Evolutionary conservation across 2,329 filamentous ascomycete species (phyloP).

Genomic region (Fusarium subtropicale): DNA sequence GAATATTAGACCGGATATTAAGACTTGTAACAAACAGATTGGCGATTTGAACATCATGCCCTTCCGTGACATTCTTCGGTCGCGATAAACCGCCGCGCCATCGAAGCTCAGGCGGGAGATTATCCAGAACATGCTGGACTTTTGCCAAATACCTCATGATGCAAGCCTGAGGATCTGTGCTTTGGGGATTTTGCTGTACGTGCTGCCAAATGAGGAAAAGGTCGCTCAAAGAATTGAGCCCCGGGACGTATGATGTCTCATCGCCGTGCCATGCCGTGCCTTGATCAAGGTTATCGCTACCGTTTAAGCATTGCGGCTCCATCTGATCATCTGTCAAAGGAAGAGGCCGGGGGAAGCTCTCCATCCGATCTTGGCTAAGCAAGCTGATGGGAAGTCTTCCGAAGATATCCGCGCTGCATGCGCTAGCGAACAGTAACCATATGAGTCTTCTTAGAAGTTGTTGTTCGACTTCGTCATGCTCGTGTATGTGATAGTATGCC

Average conservation of each 20-base stretch:
- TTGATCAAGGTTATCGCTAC: constrained; percentile 15
- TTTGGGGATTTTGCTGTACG: constrained; percentile 34
- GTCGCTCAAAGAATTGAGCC: constrained; percentile 50
- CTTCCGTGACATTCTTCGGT: constrained; percentile 46
- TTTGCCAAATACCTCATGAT: constrained; percentile 30
- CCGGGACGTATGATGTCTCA: constrained; percentile 49
- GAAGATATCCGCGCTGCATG: constrained; percentile 47
- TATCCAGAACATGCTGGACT: constrained; percentile 49
- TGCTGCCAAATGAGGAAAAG: constrained; percentile 53
- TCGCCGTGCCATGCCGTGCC: constrained; percentile 50
- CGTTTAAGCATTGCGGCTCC: constrained; percentile 28
- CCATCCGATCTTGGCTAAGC: constrained; percentile 40
- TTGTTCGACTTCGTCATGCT: constrained; percentile 44
- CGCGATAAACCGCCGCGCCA: constrained; percentile 54
- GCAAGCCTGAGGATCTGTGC: constrained; percentile 14
- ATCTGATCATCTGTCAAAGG: constrained; percentile 49
- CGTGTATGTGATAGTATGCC: constrained; percentile 43
- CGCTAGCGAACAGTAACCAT: constrained; percentile 51
- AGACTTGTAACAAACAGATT: constrained; percentile 55
- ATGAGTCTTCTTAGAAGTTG: constrained; percentile 52
- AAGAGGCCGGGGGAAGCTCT: constrained; percentile 42
- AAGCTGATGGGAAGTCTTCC: constrained; percentile 46
- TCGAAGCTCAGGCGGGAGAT: constrained; percentile 50
- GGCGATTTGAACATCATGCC: constrained; percentile 53
- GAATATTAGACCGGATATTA: constrained; percentile 52